Conservation (phyloP, 768 basidiomycete genomes). For the Suillus hirtellus region DNA sequence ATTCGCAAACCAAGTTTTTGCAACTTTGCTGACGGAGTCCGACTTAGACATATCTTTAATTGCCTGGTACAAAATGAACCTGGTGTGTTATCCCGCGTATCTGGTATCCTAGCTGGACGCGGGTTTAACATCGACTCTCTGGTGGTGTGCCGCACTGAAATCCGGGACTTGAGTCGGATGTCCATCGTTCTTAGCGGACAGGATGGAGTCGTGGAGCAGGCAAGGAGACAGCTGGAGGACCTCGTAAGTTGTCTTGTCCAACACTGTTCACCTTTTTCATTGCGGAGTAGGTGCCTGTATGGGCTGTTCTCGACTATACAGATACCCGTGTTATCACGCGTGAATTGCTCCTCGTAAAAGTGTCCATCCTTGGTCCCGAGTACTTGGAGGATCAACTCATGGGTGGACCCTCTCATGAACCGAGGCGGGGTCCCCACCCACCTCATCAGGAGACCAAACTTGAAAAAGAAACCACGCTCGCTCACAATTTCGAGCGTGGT, state of each 20-base stretch:
- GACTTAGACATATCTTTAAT: constrained; percentile 85
- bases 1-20: background rate
- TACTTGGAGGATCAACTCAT: constrained; percentile 91
- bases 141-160: constrained; percentile 97
- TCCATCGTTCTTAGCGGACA: constrained; percentile 96
- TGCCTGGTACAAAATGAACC: constrained; percentile 99
- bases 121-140: constrained; percentile 99
- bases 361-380: constrained; percentile 96
- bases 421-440: constrained; percentile 43
- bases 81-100: constrained; percentile 97
- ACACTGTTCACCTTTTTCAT: background rate
- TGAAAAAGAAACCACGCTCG: constrained; percentile 71
- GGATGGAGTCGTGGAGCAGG: constrained; percentile 97
- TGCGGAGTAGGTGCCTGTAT: constrained; percentile 85
- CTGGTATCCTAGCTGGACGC: constrained; percentile 93
- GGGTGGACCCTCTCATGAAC: constrained; percentile 83
- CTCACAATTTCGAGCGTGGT: constrained; percentile 74
- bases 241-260: constrained; percentile 57
- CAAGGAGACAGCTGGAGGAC: constrained; percentile 92
- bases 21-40: constrained; percentile 13
- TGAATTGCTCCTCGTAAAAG: constrained; percentile 92
- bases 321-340: constrained; percentile 88
- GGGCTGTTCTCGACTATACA: constrained; percentile 99
- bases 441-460: constrained; percentile 48
- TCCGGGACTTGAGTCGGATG: constrained; percentile 96